Evolutionary conservation across 352 stramenopile species (phyloP), one percentile per base, ranked within the genome.

Genomic region (Phytophthora constricta): DNA sequence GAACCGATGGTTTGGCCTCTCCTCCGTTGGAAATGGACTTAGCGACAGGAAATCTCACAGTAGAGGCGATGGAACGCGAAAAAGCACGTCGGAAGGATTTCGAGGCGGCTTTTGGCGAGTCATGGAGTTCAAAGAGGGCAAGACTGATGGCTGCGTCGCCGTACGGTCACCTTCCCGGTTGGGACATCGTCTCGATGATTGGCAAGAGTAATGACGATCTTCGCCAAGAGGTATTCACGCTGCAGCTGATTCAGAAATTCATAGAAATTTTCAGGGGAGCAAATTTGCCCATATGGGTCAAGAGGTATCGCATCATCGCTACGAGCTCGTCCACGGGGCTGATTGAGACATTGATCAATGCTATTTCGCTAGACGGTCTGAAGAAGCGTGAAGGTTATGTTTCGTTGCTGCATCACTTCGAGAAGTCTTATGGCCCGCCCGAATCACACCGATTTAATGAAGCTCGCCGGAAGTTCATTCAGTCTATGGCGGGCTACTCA

Each of bases 191-290:
- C 20, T 97, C 92, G 19, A 97, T 99, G 74, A 99, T 99, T 72
- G 96, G 98, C 28, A 99, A 99, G 73, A 98, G 94, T 31, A 98
- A 99, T 70, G 98, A 99, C 76, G 97, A 99, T 70, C 76, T 99
- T 58, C 86, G 97, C 7, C 98, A 99, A 77, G 97, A 99, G 76
- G 96, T 98, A n/a, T 99, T 99, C 77, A 97, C 97, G 14, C 89
- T 99, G 65, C 97, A 99, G 73, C 77, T 99, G 9, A 99, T 99
- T 70, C 87, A 98, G 41, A 95, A 99, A 58, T 99, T 98, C 58
- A 88, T 97, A 31, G 94, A 99, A 72, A 99, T 99, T 55, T 99
- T 99, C 76, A 87, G 95, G 58, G 92, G 90, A 22, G 92, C 93
- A 7, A 92, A 97, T 50, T 62, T 99, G 10, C 93, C 97, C 2